Conservation (phyloP, 352 stramenopile genomes). For the Globisporangium orthogonon region DNA sequence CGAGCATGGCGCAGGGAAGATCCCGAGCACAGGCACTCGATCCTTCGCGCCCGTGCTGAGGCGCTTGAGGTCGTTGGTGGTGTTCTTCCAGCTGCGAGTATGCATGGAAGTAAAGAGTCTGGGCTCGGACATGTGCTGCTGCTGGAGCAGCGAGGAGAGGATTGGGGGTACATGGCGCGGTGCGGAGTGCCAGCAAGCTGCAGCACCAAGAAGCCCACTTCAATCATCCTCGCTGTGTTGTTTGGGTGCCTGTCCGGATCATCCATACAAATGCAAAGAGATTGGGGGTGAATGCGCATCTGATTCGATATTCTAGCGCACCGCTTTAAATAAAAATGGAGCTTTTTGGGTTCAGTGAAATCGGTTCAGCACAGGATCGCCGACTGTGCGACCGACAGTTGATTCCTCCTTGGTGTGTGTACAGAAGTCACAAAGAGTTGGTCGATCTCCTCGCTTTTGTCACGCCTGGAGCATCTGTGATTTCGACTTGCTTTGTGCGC, state of each 20-base stretch:
- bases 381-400: background rate
- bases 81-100: too few relatives aligned
- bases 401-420: too few relatives aligned
- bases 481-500: too few relatives aligned
- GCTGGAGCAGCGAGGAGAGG: too few relatives aligned
- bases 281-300: background rate
- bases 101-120: too few relatives aligned
- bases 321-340: too few relatives aligned
- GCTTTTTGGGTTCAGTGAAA: conserved; percentile 12
- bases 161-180: too few relatives aligned
- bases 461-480: background rate
- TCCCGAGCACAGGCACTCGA: too few relatives aligned
- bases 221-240: background rate
- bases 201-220: background rate
- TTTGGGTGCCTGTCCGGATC: background rate
- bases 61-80: too few relatives aligned
- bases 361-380: conserved; percentile 13
- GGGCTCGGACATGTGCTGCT: too few relatives aligned
- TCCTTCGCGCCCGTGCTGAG: too few relatives aligned
- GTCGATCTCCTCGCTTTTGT: background rate
- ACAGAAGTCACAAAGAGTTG: background rate
- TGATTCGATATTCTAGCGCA: background rate
- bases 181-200: background rate
- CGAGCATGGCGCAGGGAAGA: too few relatives aligned
- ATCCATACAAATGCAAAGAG: background rate